A percentile compares a stretch with the other conserved stretches of the same genome.
Evolutionary conservation across 179 eudicot genomes (phyloP).

Genomic region (Amaranthus tricolor): DNA sequence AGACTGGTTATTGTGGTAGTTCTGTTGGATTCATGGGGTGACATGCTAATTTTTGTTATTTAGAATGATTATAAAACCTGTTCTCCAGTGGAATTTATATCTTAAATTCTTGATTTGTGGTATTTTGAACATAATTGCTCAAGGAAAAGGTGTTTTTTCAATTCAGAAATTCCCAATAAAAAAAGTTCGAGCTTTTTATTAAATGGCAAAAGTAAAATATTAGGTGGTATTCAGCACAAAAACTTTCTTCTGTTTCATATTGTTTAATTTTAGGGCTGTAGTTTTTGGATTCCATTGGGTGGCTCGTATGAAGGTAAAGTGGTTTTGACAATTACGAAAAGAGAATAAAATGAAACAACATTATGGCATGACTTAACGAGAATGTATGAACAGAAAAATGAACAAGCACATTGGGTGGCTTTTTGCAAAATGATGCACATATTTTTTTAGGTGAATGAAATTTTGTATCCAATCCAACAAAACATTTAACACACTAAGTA

Average conservation of each 20-base stretch:
- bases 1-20: not conserved
- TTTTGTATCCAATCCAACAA: too few relatives aligned
- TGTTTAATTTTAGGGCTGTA: too few relatives aligned
- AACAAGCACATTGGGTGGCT: not conserved
- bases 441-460: not conserved
- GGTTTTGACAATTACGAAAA: too few relatives aligned
- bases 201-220: not conserved
- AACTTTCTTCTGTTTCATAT: too few relatives aligned
- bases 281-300: too few relatives aligned
- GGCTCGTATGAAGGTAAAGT: too few relatives aligned
- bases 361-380: too few relatives aligned
- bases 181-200: too few relatives aligned
- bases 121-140: not conserved
- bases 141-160: not conserved
- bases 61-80: not conserved
- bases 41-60: not conserved
- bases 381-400: too few relatives aligned
- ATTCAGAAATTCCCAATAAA: not conserved
- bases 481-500: too few relatives aligned
- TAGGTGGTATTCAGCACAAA: not conserved
- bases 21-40: not conserved
- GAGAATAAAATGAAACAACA: too few relatives aligned
- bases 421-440: not conserved
- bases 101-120: not conserved
- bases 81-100: not conserved